These are phyloP conservation scores for Globisporangium splendens DNA, from an alignment of 352 stramenopile species.

Conservation along the genomic window DNA sequence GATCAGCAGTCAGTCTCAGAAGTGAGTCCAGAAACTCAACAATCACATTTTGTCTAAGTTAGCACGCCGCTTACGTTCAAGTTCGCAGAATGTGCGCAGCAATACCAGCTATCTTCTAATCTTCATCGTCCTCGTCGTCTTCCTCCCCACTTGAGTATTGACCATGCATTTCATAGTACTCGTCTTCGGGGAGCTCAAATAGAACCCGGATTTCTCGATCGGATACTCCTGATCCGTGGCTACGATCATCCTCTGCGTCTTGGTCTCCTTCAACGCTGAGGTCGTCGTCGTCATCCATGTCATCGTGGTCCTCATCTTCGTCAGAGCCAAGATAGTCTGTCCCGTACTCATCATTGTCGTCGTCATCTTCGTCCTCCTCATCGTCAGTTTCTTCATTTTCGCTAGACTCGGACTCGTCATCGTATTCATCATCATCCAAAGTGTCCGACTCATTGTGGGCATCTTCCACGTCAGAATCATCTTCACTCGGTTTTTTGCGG, in stretches of 20 bases:
- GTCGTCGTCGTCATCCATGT: conserved; percentile 26
- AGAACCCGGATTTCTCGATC: conserved; percentile 61
- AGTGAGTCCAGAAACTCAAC: too few species aligned
- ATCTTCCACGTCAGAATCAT: conserved; percentile 86
- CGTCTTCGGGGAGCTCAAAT: conserved; percentile 64
- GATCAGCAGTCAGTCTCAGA: too few species aligned
- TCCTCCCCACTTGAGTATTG: conserved; percentile 80
- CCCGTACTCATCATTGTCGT: conserved; percentile 44
- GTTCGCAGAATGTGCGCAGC: background rate
- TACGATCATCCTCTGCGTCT: conserved; percentile 24
- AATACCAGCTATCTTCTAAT: conserved; percentile 7
- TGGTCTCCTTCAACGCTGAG: conserved; percentile 24
- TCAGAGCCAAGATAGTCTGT: conserved; percentile 29
- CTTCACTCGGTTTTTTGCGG: conserved; percentile 77
- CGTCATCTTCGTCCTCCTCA: conserved; percentile 43
- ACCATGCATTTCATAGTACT: conserved; percentile 68
- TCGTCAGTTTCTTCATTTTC: conserved; percentile 41
- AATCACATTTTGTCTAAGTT: background rate
- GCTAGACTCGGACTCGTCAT: conserved; percentile 53
- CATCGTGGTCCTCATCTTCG: conserved; percentile 33
- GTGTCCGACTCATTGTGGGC: conserved; percentile 61
- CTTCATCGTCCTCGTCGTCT: conserved; percentile 57
- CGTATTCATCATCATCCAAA: conserved; percentile 78
- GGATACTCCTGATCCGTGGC: conserved; percentile 33
- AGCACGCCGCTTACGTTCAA: background rate